Evolutionary conservation across 1,284 basidiomycete species (phyloP).

Genomic region (Leccinum pallidistipes): DNA sequence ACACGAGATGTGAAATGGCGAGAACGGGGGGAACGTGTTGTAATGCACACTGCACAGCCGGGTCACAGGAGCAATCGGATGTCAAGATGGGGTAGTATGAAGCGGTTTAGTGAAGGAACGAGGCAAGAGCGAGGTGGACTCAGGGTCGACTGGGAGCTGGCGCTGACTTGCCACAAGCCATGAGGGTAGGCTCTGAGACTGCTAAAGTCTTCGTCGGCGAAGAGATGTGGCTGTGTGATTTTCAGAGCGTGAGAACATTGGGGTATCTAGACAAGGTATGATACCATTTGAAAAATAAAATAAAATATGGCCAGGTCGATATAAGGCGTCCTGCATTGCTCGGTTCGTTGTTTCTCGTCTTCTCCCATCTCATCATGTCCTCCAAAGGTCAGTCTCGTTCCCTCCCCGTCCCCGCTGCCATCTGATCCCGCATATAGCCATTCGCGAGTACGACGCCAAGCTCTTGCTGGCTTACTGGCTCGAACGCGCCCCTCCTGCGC

Average conservation of each 20-base stretch:
- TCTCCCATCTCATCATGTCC: slow-evolving; percentile 45
- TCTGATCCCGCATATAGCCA: slow-evolving; percentile 50
- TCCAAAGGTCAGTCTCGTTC: slow-evolving; percentile 44
- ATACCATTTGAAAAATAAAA: slow-evolving; percentile 28
- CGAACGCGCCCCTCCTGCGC: slow-evolving; percentile 73
- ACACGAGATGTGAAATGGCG: background rate
- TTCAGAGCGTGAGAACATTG: slow-evolving; percentile 32
- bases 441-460: slow-evolving; percentile 95
- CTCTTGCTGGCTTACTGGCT: slow-evolving; percentile 94
- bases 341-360: background rate
- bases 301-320: slow-evolving; percentile 18
- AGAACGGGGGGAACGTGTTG: slow-evolving; percentile 15
- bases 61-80: slow-evolving; percentile 9
- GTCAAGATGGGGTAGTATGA: slow-evolving; percentile 20
- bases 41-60: background rate
- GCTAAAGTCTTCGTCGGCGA: background rate
- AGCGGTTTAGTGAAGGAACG: slow-evolving; percentile 4
- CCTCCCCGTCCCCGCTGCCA: background rate
- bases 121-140: slow-evolving; percentile 20
- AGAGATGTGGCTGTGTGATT: slow-evolving; percentile 33
- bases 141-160: background rate
- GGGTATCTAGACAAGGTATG: slow-evolving; percentile 27
- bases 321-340: slow-evolving; percentile 13
- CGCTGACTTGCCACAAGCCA: background rate
- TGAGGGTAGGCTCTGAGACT: background rate